Conservation (phyloP, 108 stramenopile genomes). For the Stephanodiscus triporus region DNA sequence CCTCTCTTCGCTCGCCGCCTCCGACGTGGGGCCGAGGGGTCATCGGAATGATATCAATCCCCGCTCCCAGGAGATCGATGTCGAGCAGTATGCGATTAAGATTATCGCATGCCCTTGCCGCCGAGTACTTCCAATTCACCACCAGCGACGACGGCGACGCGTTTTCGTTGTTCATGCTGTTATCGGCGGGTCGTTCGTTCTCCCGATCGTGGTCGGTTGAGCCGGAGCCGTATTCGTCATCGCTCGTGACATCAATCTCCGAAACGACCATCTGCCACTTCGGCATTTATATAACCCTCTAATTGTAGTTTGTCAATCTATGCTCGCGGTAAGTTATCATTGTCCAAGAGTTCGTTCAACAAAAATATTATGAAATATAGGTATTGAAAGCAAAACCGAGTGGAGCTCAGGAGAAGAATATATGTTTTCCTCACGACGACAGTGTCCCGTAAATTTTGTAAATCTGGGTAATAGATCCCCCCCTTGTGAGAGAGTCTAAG, state of each 20-base stretch:
- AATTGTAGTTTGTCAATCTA: too few relatives aligned
- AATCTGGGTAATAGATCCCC: too few relatives aligned
- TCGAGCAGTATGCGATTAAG: background rate
- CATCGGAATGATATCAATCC: background rate
- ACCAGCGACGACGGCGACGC: background rate
- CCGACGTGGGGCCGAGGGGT: background rate
- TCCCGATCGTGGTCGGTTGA: background rate
- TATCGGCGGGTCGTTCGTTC: background rate
- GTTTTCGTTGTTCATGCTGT: background rate
- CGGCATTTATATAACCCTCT: too few relatives aligned
- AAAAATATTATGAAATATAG: too few relatives aligned
- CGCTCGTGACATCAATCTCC: background rate
- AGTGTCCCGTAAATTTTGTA: too few relatives aligned
- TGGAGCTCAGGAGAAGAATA: too few relatives aligned
- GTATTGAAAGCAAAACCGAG: too few relatives aligned
- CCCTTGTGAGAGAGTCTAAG: too few relatives aligned
- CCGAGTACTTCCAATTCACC: background rate
- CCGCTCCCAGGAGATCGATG: background rate
- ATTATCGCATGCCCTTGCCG: background rate
- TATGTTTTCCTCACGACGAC: too few relatives aligned
- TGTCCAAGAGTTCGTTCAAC: too few relatives aligned
- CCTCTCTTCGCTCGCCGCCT: too few relatives aligned
- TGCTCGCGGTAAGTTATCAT: too few relatives aligned
- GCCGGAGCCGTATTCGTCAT: background rate
- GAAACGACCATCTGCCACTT: background rate